Evolutionary conservation across 1,139 yeast species (phyloP).

Genomic region (Suhomyces coccinellae): DNA sequence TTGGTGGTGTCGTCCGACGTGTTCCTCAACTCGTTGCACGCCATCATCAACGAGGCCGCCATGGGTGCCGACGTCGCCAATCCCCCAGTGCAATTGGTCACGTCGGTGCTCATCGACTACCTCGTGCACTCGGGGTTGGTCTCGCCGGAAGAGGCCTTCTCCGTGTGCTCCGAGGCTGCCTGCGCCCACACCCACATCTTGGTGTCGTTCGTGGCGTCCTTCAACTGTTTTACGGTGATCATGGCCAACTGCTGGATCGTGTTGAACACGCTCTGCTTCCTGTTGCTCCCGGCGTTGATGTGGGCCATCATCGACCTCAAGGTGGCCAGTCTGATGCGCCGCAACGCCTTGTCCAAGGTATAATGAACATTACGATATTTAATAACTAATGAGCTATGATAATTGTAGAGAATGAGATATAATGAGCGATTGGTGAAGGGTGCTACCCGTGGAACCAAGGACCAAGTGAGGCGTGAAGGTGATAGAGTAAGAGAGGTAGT

Average conservation of each 20-base stretch:
- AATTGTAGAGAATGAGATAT: background rate
- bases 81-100: slow-evolving; percentile 18
- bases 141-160: slow-evolving; percentile 3
- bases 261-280: slow-evolving; percentile 26
- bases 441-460: no score
- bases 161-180: slow-evolving; percentile 4
- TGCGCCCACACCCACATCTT: slow-evolving; percentile 9
- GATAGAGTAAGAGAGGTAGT: no score
- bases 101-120: slow-evolving; percentile 20
- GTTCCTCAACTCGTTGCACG: slow-evolving; percentile 21
- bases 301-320: slow-evolving; percentile 26
- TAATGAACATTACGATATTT: background rate
- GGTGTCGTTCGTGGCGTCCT: slow-evolving; percentile 8
- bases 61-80: slow-evolving; percentile 4
- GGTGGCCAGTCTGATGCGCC: slow-evolving; percentile 5
- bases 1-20: slow-evolving; percentile 26
- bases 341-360: background rate
- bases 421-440: no score
- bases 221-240: slow-evolving; percentile 10
- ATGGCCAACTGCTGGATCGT: slow-evolving; percentile 25
- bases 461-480: no score
- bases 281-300: slow-evolving; percentile 27
- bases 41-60: slow-evolving; percentile 12
- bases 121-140: slow-evolving; percentile 18
- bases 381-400: background rate